Base-by-base conservation (phyloP, 2,329 filamentous ascomycete genomes). In the Chaetomiaceae sp. region DNA sequence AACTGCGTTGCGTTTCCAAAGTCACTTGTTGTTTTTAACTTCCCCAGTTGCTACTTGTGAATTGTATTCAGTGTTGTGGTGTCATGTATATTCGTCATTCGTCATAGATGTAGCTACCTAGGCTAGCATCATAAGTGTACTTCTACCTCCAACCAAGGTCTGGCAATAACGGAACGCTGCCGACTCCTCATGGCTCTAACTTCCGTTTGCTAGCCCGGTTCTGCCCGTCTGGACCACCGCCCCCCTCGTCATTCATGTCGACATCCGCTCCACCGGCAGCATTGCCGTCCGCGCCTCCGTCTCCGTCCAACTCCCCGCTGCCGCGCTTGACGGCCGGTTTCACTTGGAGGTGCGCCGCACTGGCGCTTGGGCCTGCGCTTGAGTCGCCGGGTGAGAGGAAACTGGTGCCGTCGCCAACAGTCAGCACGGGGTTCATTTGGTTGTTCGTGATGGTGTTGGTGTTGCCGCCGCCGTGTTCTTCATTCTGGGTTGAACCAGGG, bases 151-250 rank as follows among this genome's bases (percentile, higher is more conserved):
- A 8, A 13, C n/a, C n/a, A n/a, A n/a, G n/a, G n/a, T n/a, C n/a
- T n/a, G n/a, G 5, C 25, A 27, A 27, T 27, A 27, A 6, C 25
- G 25, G 12, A 27, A 27, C 10, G 10, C 30, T 33, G 3, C 5
- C 30, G 17, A 2, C 20, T 2, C 14, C 45, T 59, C 69, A 81
- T 55, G 34, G 30, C 30, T 44, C 38, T 35, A 82, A 70, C 69
- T 81, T 83, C 50, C 77, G 71, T 54, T 77, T 75, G 56, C 72
- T 77, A 2, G 72, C 68, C 37, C 76, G 70, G 63, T 76, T 79
- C 69, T 71, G 75, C 54, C 50, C 53, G 12, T 17, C 39, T 27
- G 42, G 14, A 3, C 12, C 25, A 4, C 54, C 52, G 1, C 77
- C 74, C 41, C 77, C 74, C 41, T 72, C 69, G 27, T 71, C 68